phyloP scores from a whole-genome alignment of 306 rosid genomes.

The Medicago lupulina region DNA sequence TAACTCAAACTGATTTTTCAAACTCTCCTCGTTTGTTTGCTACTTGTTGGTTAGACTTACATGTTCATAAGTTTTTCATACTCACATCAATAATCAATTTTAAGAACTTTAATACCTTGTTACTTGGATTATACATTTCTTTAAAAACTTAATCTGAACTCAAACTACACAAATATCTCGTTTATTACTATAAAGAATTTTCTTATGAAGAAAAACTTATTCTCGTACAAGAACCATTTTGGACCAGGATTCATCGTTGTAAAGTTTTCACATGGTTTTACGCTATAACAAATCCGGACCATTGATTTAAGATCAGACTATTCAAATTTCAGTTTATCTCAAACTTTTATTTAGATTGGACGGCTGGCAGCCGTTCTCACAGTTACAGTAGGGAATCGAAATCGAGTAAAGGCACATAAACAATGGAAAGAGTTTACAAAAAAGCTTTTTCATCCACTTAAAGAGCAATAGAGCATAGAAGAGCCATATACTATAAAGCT shows the following conservation, averaged over 20 bases:
- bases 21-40: neutral
- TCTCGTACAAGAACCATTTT: too few species aligned
- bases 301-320: too few species aligned
- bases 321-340: too few species aligned
- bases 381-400: too few species aligned
- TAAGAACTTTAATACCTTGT: neutral
- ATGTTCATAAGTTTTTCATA: neutral
- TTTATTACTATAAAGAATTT: too few species aligned
- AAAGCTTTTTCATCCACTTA: conserved; percentile 27
- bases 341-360: too few species aligned
- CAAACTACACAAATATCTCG: neutral
- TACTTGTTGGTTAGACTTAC: neutral
- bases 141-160: neutral
- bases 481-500: conserved; percentile 22
- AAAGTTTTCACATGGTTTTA: too few species aligned
- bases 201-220: too few species aligned
- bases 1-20: neutral
- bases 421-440: neutral
- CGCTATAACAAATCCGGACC: too few species aligned
- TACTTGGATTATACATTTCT: neutral
- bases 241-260: too few species aligned
- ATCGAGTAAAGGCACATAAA: neutral
- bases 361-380: too few species aligned
- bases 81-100: neutral
- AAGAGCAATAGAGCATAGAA: conserved; percentile 12